Conservation (phyloP, 2,329 filamentous ascomycete genomes). For the Endocalyx cinctus region DNA sequence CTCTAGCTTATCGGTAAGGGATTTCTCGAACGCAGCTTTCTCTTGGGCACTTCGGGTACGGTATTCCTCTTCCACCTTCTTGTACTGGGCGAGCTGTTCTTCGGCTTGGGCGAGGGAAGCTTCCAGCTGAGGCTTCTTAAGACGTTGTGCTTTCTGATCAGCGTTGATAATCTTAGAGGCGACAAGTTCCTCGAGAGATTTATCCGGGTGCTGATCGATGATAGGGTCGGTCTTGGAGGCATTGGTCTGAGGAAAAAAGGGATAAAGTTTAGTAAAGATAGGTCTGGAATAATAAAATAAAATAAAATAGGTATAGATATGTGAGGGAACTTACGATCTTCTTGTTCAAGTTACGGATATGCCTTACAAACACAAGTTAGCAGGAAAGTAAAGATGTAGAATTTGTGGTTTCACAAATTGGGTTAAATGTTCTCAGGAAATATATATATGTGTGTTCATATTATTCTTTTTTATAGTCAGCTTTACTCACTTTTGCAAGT, state of each 20-base stretch:
- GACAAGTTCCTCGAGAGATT: slow-evolving; percentile 70
- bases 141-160: slow-evolving; percentile 72
- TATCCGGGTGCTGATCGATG: slow-evolving; percentile 63
- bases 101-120: slow-evolving; percentile 65
- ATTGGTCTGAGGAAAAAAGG: slow-evolving; percentile 48
- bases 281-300: slow-evolving; percentile 6
- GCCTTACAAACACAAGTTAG: slow-evolving; percentile 47
- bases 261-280: slow-evolving; percentile 9
- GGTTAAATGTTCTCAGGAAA: no score
- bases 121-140: slow-evolving; percentile 71
- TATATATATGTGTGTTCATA: no score
- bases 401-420: no score
- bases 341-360: slow-evolving; percentile 87
- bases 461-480: no score
- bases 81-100: slow-evolving; percentile 69
- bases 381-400: slow-evolving; percentile 3
- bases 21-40: slow-evolving; percentile 57
- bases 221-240: slow-evolving; percentile 68
- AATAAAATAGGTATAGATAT: background rate
- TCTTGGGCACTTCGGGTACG: slow-evolving; percentile 54
- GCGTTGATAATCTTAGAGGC: slow-evolving; percentile 68
- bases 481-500: slow-evolving; percentile 78
- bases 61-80: slow-evolving; percentile 71
- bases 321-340: slow-evolving; percentile 68
- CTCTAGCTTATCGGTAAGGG: slow-evolving; percentile 45